phyloP scores from a whole-genome alignment of 108 stramenopile genomes.

The Nitzschia sp. region DNA sequence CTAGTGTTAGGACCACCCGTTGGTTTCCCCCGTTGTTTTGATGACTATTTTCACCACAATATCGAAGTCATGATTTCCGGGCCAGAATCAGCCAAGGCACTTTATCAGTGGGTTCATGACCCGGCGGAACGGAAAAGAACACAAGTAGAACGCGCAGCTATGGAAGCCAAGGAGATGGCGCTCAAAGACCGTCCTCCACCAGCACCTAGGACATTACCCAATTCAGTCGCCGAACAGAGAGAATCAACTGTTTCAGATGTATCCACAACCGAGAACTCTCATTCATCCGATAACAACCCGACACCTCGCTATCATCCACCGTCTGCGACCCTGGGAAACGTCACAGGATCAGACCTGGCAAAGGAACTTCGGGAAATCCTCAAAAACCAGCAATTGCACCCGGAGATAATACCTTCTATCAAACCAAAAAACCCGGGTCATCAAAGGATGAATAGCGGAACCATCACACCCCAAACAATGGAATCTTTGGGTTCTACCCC shows the following conservation, averaged over 20 bases:
- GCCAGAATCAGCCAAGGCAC: constrained; percentile 56
- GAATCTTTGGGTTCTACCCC: constrained; percentile 18
- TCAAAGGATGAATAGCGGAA: background rate
- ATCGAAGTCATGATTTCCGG: constrained; percentile 73
- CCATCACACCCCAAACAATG: constrained; percentile 10
- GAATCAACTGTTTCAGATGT: constrained; percentile 15
- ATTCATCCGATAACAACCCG: background rate
- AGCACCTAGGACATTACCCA: background rate
- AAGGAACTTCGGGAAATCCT: constrained; percentile 63
- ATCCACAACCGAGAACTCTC: constrained; percentile 15
- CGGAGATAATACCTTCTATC: constrained; percentile 9
- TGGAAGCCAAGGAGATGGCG: constrained; percentile 43
- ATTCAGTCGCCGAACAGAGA: background rate
- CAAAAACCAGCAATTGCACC: constrained; percentile 42
- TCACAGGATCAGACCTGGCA: constrained; percentile 59
- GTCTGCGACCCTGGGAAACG: constrained; percentile 59
- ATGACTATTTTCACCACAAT: constrained; percentile 61
- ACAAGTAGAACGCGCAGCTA: constrained; percentile 58
- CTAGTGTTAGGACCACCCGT: constrained; percentile 70
- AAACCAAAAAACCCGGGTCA: constrained; percentile 1
- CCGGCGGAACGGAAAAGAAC: constrained; percentile 48
- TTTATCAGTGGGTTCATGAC: constrained; percentile 54
- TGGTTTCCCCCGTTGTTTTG: constrained; percentile 60
- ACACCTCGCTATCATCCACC: constrained; percentile 17
- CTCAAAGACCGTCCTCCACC: constrained; percentile 7